Base-by-base conservation (phyloP, 1,284 basidiomycete species). In the Phellopilus nigrolimitatus region DNA sequence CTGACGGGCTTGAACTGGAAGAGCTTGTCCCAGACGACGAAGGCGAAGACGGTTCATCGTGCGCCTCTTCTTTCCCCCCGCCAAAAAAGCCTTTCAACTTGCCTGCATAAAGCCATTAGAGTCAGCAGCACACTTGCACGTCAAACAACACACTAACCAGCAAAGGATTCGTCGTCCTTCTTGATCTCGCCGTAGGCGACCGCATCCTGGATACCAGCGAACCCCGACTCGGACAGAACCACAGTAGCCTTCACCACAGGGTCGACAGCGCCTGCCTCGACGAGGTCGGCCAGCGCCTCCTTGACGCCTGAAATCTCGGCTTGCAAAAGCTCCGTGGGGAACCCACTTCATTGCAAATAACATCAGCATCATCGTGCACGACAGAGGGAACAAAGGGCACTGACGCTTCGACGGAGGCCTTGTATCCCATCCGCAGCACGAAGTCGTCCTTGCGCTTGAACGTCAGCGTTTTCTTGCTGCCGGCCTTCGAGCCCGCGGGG, bases 41-140 rank as follows among this genome's bases (percentile, higher is more conserved):
- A 4, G 69, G 61, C 1, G 75, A 71, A 51, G 75, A 72, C 6
- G 49, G 24, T 22, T 47, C 53, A 34, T 50, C 44, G 5, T 51
- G 25, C 9, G 22, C 40, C 17, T 48, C 53, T 28, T 39, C 36
- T 19, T 47, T 47, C 10, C 76, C 73, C 55, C 76, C 82, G 37
- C 85, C 85, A 62, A 95, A 94, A 55, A 97, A 70, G 30, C 82
- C 84, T 70, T 94, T 95, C 56, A 97, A 68, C 70, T 86, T 91
- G 54, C 84, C 88, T 83, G 62, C 40, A 54, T 43, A 47, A 51
- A 44, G n/a, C n/a, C n/a, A 21, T 40, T 41, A 33, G 44, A 40
- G 51, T 28, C n/a, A n/a, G n/a, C n/a, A n/a, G n/a, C n/a, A n/a
- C n/a, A n/a, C n/a, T n/a, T n/a, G n/a, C n/a, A n/a, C n/a, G n/a